Base-by-base conservation (phyloP, 352 stramenopile genomes). In the Phytophthora meadii region DNA sequence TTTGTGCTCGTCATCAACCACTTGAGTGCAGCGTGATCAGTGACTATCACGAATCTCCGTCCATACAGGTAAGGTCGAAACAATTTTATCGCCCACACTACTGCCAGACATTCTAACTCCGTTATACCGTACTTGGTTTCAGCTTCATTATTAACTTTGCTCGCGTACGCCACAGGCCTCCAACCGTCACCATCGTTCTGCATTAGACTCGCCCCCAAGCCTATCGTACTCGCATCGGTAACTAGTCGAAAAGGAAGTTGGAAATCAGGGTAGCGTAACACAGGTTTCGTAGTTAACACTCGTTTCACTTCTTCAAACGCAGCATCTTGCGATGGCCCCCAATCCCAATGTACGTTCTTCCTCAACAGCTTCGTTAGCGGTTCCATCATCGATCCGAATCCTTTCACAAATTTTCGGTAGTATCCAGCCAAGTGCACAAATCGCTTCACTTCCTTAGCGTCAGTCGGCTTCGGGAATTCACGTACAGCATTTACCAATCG, bases 261-360 rank as follows among this genome's bases (percentile, higher is more conserved):
- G 10, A 57, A 49, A 11, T 48, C 27, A 12, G 49, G 50, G 14
- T 57, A 57, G 24, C 27, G 25, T 4, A 57, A 9, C 22, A 57
- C 8, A 3, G 50, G 25, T 48, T 48, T 48, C 22, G 7, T 48
- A 1, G 50, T 57, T 8, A 57, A 45, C 2, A 57, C 17, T 12
- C 6, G 8, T n/a, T 57, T 57, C 22, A 48, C 22, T 7, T 36
- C 14, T 12, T 47, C 24, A n/a, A 57, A 57, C 6, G 37, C 50
- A 3, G 14, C 3, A 6, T 48, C 50, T 11, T 48, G 50, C 12
- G 50, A 22, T 7, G 12, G 6, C 3, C n/a, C 27, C 36, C 50
- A 40, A 14, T 57, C 24, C 50, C 36, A 57, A 12, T n/a, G 19
- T 4, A 3, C 36, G 2, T 8, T n/a, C 14, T 37, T 37, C 24